These are phyloP conservation scores for Phytophthora rubi DNA, from an alignment of 352 stramenopile genomes.

Conservation along the genomic window DNA sequence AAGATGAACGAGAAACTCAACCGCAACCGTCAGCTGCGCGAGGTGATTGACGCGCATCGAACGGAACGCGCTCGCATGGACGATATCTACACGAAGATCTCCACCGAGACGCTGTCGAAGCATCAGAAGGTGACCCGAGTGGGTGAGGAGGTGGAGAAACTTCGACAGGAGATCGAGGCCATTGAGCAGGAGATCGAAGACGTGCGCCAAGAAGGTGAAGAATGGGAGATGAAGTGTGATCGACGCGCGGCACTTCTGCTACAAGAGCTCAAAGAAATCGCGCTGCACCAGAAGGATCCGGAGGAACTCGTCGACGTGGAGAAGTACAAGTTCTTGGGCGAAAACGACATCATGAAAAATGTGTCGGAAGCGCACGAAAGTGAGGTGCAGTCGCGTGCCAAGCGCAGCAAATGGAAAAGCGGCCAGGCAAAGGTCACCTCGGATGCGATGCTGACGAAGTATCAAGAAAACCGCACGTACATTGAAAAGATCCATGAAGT, in stretches of 20 bases:
- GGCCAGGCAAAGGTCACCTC: conserved; percentile 70
- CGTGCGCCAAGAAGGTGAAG: conserved; percentile 60
- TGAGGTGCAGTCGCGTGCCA: conserved; percentile 54
- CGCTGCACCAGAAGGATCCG: conserved; percentile 57
- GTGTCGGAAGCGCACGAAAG: conserved; percentile 59
- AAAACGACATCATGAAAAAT: conserved; percentile 76
- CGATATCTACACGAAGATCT: conserved; percentile 77
- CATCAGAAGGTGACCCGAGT: conserved; percentile 53
- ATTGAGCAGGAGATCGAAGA: conserved; percentile 70
- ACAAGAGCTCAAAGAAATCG: conserved; percentile 77
- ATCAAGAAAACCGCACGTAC: conserved; percentile 80
- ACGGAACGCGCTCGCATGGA: conserved; percentile 78
- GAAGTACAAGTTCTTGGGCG: conserved; percentile 74
- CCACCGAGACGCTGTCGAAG: conserved; percentile 65
- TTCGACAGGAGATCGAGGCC: conserved; percentile 55
- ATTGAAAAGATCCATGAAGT: conserved; percentile 88
- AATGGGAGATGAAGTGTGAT: conserved; percentile 70
- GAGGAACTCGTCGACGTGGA: conserved; percentile 60
- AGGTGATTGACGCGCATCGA: conserved; percentile 71
- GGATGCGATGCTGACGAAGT: conserved; percentile 72
- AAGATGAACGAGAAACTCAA: conserved; percentile 87
- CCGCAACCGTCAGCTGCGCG: conserved; percentile 65
- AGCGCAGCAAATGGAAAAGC: conserved; percentile 72
- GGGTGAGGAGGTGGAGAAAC: conserved; percentile 59
- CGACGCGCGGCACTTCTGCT: conserved; percentile 53